Evolutionary conservation across 129 eudicot species (phyloP).

Genomic region (Escallonia herrerae): DNA sequence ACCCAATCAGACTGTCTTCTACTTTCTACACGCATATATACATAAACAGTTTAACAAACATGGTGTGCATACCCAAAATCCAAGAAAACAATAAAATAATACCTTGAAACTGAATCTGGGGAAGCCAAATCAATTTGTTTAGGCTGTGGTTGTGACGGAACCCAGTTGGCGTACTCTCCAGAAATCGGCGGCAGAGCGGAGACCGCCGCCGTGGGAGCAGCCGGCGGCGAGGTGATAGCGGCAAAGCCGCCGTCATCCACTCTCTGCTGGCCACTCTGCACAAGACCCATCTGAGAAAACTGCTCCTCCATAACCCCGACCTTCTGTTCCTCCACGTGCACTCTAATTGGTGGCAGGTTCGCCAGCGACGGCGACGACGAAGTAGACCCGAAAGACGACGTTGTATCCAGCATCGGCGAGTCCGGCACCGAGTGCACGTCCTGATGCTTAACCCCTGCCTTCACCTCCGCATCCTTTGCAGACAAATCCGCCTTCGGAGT

Average conservation of each 20-base stretch:
- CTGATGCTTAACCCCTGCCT: conserved; percentile 19
- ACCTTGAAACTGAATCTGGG: conserved; percentile 76
- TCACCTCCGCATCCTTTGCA: conserved; percentile 23
- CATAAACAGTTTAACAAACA: conserved; percentile 18
- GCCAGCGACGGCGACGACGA: conserved; percentile 56
- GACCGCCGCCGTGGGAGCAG: conserved; percentile 24
- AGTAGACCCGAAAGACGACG: conserved; percentile 77
- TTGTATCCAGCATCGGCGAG: conserved; percentile 58
- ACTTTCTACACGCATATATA: no score
- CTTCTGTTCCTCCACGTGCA: conserved; percentile 37
- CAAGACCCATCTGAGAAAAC: conserved; percentile 39
- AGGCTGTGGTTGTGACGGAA: conserved; percentile 33
- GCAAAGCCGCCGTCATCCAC: conserved; percentile 38
- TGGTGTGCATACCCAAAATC: background rate
- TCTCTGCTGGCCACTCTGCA: conserved; percentile 24
- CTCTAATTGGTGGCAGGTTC: conserved; percentile 65
- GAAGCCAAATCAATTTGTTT: conserved; percentile 51
- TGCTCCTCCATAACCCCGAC: conserved; percentile 47
- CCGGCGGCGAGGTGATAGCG: conserved; percentile 33
- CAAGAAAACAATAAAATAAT: background rate
- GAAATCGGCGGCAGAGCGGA: conserved; percentile 4
- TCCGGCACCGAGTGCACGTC: conserved; percentile 71
- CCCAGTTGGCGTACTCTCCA: conserved; percentile 30
- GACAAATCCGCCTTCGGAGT: conserved; percentile 14
- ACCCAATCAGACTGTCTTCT: conserved; percentile 14